Evolutionary conservation across 1,284 basidiomycete genomes (phyloP), one percentile per base, ranked within the genome.

Genomic region (Ganoderma sp.): DNA sequence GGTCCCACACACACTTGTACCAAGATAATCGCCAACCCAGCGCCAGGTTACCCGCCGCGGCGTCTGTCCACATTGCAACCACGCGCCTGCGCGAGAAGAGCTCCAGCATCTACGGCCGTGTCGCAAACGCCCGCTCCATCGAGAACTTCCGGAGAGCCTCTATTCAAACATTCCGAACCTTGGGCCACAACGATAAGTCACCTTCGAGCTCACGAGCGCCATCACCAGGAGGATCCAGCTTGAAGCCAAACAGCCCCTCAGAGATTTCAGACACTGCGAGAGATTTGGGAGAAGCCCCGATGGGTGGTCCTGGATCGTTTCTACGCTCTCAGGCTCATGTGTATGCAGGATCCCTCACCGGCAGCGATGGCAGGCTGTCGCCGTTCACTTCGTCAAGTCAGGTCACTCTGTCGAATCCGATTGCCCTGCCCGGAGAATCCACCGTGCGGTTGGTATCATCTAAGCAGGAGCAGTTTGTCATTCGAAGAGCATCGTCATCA

Each of bases 1-100:
- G 89, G 85, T 94, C 94, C 0, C 95, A 97, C 78, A 87, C 88
- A 22, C 87, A 95, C 73, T 85, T 96, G 12, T 97, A 93, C 79
- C 81, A 87, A 63, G 90, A 93, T 68, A 78, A 78, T 52, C 81
- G 81, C 67, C 81, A 81, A 71, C 85, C 72, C 6, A 83, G 74
- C 67, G 75, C 74, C 68, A 73, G 74, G 68, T 71, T 75, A 0
- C 77, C 75, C 15, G 73, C 70, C 17, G 71, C 75, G 1, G 74
- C 71, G 25, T 79, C 80, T 37, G 75, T 80, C 14, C 75, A 73
- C 10, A 78, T 72, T 4, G 69, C 76, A 22, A 74, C 75, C 2
- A 66, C 73, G 1, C 74, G 74, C 25, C 73, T 78, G 2, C 75
- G 75, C 43, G 68, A 72, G 63, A 73, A 71, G 61, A 73, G 73